A percentile compares a stretch with the other conserved stretches of the same genome.
phyloP scores from a whole-genome alignment of 441 rosid species.

The Adansonia gregorii region DNA sequence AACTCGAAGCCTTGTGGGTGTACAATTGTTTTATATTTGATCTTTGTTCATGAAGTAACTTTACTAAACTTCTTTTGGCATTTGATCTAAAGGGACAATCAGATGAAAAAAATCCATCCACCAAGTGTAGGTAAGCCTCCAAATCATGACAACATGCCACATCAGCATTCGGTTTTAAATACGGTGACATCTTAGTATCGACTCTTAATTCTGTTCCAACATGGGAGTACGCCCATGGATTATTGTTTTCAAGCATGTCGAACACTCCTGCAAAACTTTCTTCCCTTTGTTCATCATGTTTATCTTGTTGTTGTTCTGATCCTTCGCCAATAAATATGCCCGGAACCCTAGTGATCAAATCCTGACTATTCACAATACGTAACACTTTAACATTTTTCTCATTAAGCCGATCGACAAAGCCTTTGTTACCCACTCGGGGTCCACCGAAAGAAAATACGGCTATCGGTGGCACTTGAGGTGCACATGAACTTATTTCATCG shows the following conservation, averaged over 20 bases:
- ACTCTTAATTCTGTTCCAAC: constrained; percentile 71
- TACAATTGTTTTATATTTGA: constrained; percentile 84
- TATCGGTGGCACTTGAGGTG: constrained; percentile 42
- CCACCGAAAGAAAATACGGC: constrained; percentile 74
- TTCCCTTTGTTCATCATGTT: constrained; percentile 13
- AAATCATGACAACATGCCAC: constrained; percentile 76
- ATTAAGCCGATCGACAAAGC: constrained; percentile 49
- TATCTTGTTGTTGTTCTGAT: background rate
- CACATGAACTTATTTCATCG: constrained; percentile 47
- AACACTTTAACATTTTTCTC: constrained; percentile 57
- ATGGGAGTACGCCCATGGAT: constrained; percentile 64
- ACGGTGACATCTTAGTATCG: constrained; percentile 77
- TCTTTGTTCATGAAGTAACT: constrained; percentile 69
- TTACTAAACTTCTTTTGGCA: constrained; percentile 85
- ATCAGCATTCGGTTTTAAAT: constrained; percentile 67
- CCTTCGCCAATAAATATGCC: constrained; percentile 40
- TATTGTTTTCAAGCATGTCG: constrained; percentile 38
- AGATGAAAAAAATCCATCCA: constrained; percentile 76
- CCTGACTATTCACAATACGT: constrained; percentile 65
- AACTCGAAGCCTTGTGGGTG: constrained; percentile 60
- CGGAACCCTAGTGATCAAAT: constrained; percentile 62
- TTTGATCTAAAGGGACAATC: constrained; percentile 85
- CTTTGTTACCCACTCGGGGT: constrained; percentile 64
- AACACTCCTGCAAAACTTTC: constrained; percentile 24
- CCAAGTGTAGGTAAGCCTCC: constrained; percentile 74